phyloP scores from a whole-genome alignment of 2,329 filamentous ascomycete species.

The Hymenoscyphus linearis region DNA sequence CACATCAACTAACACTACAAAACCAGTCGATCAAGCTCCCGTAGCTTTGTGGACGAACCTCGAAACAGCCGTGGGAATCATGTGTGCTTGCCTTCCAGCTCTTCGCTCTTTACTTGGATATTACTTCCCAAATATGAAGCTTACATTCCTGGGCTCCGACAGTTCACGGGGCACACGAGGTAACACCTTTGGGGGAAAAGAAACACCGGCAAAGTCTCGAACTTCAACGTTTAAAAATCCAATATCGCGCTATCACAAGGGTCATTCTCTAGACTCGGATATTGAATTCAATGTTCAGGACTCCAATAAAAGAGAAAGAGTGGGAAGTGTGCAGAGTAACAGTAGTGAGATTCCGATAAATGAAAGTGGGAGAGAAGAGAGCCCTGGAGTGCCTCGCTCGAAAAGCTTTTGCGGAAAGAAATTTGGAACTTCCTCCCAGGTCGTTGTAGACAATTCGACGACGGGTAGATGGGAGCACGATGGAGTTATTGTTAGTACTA shows the following conservation, averaged over 20 bases:
- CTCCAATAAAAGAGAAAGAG: neutral
- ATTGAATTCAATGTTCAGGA: neutral
- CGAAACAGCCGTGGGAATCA: neutral
- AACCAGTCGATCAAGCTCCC: slow-evolving; percentile 1
- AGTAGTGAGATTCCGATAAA: neutral
- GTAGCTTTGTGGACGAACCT: neutral
- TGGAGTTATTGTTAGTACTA: neutral
- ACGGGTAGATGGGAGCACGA: neutral
- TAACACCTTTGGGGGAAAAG: neutral
- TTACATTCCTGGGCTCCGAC: neutral
- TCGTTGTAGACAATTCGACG: neutral
- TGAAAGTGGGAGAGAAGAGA: neutral
- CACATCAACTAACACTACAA: neutral
- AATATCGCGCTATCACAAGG: neutral
- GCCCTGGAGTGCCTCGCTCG: neutral
- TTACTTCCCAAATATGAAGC: neutral
- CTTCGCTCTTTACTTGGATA: slow-evolving; percentile 1
- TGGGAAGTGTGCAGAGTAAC: neutral
- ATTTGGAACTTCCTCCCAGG: neutral
- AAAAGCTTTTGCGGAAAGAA: neutral
- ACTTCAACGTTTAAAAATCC: neutral
- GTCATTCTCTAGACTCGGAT: neutral
- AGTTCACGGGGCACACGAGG: neutral
- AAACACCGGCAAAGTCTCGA: neutral
- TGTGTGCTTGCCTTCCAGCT: slow-evolving; percentile 1